phyloP scores from a whole-genome alignment of 2,329 filamentous ascomycete genomes.

The Fusarium fujikuroi region DNA sequence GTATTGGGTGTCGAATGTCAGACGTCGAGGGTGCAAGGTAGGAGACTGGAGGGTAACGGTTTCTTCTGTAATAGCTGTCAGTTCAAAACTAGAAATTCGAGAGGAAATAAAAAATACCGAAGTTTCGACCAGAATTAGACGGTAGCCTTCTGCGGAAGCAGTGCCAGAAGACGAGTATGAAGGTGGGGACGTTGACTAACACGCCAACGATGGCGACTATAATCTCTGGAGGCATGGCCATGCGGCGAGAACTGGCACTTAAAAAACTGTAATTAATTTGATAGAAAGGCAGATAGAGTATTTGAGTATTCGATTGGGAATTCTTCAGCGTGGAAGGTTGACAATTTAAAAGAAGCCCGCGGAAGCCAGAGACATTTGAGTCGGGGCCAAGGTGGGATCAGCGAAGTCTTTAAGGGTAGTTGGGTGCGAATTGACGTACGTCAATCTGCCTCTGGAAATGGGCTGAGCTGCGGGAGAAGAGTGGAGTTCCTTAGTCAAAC shows the following conservation, averaged over 20 bases:
- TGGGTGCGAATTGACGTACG: too few species aligned
- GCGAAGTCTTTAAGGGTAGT: too few species aligned
- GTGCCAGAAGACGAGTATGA: slow-evolving; percentile 6
- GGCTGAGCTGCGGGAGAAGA: too few species aligned
- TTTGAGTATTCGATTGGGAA: too few species aligned
- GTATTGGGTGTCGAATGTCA: not conserved
- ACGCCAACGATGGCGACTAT: slow-evolving; percentile 8
- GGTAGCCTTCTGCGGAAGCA: not conserved
- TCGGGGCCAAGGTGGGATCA: too few species aligned
- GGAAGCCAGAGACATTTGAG: too few species aligned
- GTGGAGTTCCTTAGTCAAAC: too few species aligned
- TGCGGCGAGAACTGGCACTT: accelerated
- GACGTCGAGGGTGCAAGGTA: accelerated
- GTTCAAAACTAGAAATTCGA: accelerated
- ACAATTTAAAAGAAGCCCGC: too few species aligned
- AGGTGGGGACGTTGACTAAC: slow-evolving; percentile 10
- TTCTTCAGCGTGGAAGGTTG: too few species aligned
- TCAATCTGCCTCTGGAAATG: too few species aligned
- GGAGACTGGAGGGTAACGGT: accelerated
- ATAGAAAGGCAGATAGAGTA: too few species aligned
- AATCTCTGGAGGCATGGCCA: not conserved
- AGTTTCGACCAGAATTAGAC: not conserved
- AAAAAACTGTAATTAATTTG: accelerated
- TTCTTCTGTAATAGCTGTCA: not conserved
- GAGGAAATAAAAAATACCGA: not conserved